Conservation (phyloP, 306 rosid species). For the Prunus padus region DNA sequence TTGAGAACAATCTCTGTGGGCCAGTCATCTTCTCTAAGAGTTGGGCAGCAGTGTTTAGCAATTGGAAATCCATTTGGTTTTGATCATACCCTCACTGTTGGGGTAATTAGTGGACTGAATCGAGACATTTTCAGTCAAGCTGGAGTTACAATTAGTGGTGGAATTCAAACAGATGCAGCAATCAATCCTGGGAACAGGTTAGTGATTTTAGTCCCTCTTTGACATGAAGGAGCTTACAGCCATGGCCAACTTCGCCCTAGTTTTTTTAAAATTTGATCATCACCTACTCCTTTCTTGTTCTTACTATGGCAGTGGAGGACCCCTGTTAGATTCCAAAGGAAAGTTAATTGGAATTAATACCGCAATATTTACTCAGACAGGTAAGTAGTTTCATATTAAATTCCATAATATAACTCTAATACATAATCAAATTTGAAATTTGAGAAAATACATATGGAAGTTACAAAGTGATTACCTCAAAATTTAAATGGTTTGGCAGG, state of each 20-base stretch:
- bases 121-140: conserved; percentile 87
- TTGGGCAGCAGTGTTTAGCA: conserved; percentile 96
- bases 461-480: neutral
- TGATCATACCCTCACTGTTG: conserved; percentile 95
- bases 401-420: neutral
- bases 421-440: conserved; percentile 13
- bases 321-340: conserved; percentile 87
- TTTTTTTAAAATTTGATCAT: neutral
- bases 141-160: conserved; percentile 95
- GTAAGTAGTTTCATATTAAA: conserved; percentile 28
- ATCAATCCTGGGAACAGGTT: conserved; percentile 98
- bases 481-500: conserved; percentile 49
- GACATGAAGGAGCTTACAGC: neutral
- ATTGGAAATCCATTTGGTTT: conserved; percentile 99
- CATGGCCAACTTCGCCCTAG: neutral
- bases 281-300: conserved; percentile 28
- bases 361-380: conserved; percentile 93
- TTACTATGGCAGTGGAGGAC: conserved; percentile 75
- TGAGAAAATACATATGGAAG: conserved; percentile 11
- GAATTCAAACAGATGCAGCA: conserved; percentile 96
- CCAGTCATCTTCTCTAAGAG: conserved; percentile 70
- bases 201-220: neutral
- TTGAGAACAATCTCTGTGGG: conserved; percentile 76
- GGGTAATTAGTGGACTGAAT: conserved; percentile 88
- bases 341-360: conserved; percentile 87